Conservation (phyloP, 2,329 filamentous ascomycete species). For the Sporothrix euskadiensis region DNA sequence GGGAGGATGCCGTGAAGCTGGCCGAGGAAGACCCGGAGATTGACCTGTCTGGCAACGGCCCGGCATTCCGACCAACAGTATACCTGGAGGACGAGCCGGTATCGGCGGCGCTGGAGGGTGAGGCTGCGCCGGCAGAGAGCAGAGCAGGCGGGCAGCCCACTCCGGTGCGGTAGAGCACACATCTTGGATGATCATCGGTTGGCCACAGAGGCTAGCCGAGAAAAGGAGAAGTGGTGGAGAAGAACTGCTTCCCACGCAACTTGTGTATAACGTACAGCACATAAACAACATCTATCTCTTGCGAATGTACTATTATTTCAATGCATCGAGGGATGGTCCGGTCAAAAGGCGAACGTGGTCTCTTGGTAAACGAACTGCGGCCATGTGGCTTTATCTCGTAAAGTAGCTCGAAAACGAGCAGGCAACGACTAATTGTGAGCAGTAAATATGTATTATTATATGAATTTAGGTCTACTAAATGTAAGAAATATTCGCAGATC, state of each 20-base stretch:
- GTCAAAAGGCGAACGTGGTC: background rate
- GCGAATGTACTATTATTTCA: conserved; percentile 23
- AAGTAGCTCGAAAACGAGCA: background rate
- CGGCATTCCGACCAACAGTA: conserved; percentile 51
- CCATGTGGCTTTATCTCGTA: background rate
- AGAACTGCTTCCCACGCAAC: background rate
- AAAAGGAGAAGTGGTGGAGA: background rate
- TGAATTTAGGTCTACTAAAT: background rate
- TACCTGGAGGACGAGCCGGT: conserved; percentile 41
- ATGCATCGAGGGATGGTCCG: background rate
- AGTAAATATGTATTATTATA: background rate
- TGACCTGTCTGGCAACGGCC: conserved; percentile 54
- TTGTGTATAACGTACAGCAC: conserved; percentile 19
- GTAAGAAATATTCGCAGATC: background rate
- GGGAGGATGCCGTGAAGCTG: conserved; percentile 71
- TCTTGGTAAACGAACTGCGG: background rate
- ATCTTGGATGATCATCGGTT: background rate
- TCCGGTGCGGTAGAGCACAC: background rate
- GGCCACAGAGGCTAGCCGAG: background rate
- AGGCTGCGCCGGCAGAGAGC: conserved; percentile 14
- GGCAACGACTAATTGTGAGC: background rate
- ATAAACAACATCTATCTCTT: conserved; percentile 17
- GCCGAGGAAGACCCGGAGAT: conserved; percentile 68
- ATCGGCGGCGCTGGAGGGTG: background rate
- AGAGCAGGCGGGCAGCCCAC: conserved; percentile 4